Base-by-base conservation (phyloP, 2,329 filamentous ascomycete genomes). In the Pyrenochaeta sp. region DNA sequence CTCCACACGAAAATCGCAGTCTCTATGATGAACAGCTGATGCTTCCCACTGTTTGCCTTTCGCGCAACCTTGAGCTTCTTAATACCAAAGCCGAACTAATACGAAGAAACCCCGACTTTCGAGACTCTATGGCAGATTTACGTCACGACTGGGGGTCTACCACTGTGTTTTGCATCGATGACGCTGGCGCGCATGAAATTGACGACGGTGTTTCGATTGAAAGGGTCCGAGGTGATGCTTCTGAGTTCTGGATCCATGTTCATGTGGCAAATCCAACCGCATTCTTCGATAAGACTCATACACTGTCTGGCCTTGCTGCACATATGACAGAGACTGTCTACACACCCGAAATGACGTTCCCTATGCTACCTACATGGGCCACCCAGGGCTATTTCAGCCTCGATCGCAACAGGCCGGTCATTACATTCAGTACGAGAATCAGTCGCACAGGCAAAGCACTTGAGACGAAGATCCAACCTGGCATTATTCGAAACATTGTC, bases 231-330 rank as follows among this genome's bases (percentile, higher is more conserved):
- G 77, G 73, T 15, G 74, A 74, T 56, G 80, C 17, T 70, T 80
- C 45, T 20, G 68, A 89, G 60, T 86, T 85, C 66, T 95, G 91
- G 91, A 79, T 94, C 27, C 90, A 92, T 67, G 76, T 92, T 29
- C 91, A 95, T 71, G 83, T 90, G 36, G 91, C 91, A 12, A 91
- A 95, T 66, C 90, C 90, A 7, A 88, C 89, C 2, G 90, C 91
- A 4, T 84, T 85, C 53, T 85, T 95, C 58, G 65, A 77, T 17
- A 84, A 85, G 15, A 78, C 85, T 18, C 85, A 86, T 32, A 76
- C 80, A 7, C 73, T 91, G 7, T 83, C 84, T 30, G 79, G 83
- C 55, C 85, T 85, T 65, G 86, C 90, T 40, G 82, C 87, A 52
- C 79, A 86, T 40, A 81, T 85, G 64, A 78, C 80, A 4, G 75